phyloP scores from a whole-genome alignment of 805 yeast genomes.

The Barnettozyma botsteinii region DNA sequence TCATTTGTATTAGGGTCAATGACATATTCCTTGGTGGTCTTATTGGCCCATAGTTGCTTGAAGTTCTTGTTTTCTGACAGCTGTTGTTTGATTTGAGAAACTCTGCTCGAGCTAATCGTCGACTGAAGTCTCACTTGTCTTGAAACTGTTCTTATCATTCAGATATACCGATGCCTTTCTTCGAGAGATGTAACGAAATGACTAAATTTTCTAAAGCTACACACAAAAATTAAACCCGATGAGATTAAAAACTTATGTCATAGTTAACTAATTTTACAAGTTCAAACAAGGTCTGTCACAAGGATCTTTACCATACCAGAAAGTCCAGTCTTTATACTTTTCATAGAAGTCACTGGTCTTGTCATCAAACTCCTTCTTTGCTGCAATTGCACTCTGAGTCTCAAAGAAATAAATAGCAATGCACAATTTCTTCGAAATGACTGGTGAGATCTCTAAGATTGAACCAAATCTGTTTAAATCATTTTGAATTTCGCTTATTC shows the following conservation, averaged over 20 bases:
- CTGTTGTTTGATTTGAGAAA: background rate
- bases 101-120: background rate
- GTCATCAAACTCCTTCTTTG: slow-evolving; percentile 41
- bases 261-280: background rate
- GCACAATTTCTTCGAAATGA: slow-evolving; percentile 60
- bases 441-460: slow-evolving; percentile 56
- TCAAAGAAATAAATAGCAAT: slow-evolving; percentile 56
- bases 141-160: background rate
- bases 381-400: slow-evolving; percentile 52
- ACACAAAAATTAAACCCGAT: too few species aligned
- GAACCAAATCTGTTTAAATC: slow-evolving; percentile 57
- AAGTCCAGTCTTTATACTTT: slow-evolving; percentile 54
- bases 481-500: slow-evolving; percentile 35
- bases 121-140: slow-evolving; percentile 2
- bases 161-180: background rate
- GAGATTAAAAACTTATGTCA: background rate
- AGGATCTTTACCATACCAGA: slow-evolving; percentile 63
- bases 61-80: slow-evolving; percentile 1
- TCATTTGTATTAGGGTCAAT: slow-evolving; percentile 4
- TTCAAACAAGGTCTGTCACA: slow-evolving; percentile 48
- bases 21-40: background rate
- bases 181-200: too few species aligned
- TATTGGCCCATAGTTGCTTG: slow-evolving; percentile 2
- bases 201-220: background rate
- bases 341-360: slow-evolving; percentile 30